Base-by-base conservation (phyloP, 2,329 filamentous ascomycete species). In the Fusarium acutatum region DNA sequence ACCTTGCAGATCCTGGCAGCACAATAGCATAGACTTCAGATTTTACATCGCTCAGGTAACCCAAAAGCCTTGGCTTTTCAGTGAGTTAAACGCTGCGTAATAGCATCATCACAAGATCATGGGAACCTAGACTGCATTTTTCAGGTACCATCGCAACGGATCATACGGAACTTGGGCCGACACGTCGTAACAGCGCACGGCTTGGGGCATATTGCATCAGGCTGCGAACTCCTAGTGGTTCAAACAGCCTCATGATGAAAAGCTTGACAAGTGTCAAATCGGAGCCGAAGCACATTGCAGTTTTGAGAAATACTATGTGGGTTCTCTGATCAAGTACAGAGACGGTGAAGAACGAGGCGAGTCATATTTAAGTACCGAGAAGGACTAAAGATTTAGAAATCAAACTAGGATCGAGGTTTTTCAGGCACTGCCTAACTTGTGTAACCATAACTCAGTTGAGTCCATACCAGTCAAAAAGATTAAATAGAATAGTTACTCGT, bases 261-360 rank as follows among this genome's bases (percentile, higher is more conserved):
- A 57, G 49, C 35, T 47, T 64, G 60, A 64, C 41, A 57, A 28
- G 30, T 57, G 32, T 35, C 30, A 54, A 54, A 24, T 59, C 35
- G 59, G 60, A 60, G 67, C 46, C 66, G 46, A 70, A 50, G 59
- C 37, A 38, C 41, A 38, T 41, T 40, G 41, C 38, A 52, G 52
- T 40, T 52, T 67, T 60, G 32, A 60, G 46, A 22, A 50, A 35
- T 41, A 32, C 54, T 30, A 67, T 67, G 66, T 69, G 66, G 66
- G 37, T 43, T 68, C 64, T 35, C 34, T 30, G 34, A n/a, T n/a
- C 7, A 15, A 54, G 59, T 56, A 28, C 26, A 56, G 64, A 69
- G 54, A 69, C 66, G 66, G 66, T 69, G 66, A 69, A 43, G 58
- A 35, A 54, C 37, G 14, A 43, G 56, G 37, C 57, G 41, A 68